Conservation (phyloP, 2,329 filamentous ascomycete species). For the Diaporthe ilicicola region DNA sequence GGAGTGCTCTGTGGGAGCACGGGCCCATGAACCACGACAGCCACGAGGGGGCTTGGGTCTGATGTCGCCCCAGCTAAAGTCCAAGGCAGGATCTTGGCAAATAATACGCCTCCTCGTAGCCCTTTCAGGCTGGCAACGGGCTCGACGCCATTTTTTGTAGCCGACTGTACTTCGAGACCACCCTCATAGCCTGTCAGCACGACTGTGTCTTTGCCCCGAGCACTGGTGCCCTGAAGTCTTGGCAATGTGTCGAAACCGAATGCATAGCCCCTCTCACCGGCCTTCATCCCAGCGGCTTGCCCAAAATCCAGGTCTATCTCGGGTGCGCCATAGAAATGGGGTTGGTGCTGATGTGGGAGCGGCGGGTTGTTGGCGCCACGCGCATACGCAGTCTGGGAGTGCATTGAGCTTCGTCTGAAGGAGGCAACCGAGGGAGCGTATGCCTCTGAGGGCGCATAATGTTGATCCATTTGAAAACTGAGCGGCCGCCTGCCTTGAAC, state of each 20-base stretch:
- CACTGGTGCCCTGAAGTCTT: slow-evolving; percentile 37
- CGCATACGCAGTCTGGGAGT: slow-evolving; percentile 57
- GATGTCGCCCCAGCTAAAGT: slow-evolving; percentile 61
- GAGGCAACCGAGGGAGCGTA: slow-evolving; percentile 48
- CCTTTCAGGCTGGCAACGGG: slow-evolving; percentile 76
- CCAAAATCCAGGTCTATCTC: slow-evolving; percentile 71
- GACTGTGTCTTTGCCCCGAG: slow-evolving; percentile 63
- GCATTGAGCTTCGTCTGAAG: slow-evolving; percentile 57
- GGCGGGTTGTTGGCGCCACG: slow-evolving; percentile 65
- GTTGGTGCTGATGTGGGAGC: slow-evolving; percentile 76
- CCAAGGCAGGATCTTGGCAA: slow-evolving; percentile 85
- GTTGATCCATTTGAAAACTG: slow-evolving; percentile 63
- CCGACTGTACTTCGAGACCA: slow-evolving; percentile 76
- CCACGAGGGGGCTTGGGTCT: slow-evolving; percentile 76
- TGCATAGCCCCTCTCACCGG: slow-evolving; percentile 76
- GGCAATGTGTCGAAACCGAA: slow-evolving; percentile 82
- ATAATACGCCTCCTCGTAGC: slow-evolving; percentile 79
- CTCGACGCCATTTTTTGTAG: slow-evolving; percentile 77
- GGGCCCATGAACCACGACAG: slow-evolving; percentile 82
- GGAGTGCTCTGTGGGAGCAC: slow-evolving; percentile 56
- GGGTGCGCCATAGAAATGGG: slow-evolving; percentile 80
- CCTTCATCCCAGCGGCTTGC: slow-evolving; percentile 62
- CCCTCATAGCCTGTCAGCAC: slow-evolving; percentile 83
- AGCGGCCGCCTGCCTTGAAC: slow-evolving; percentile 53
- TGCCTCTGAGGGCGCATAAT: slow-evolving; percentile 52